A percentile compares a stretch with the other conserved stretches of the same genome.
These are phyloP conservation scores for Aspergillus persii DNA, from an alignment of 2,329 filamentous ascomycete species.

Conservation along the genomic window DNA sequence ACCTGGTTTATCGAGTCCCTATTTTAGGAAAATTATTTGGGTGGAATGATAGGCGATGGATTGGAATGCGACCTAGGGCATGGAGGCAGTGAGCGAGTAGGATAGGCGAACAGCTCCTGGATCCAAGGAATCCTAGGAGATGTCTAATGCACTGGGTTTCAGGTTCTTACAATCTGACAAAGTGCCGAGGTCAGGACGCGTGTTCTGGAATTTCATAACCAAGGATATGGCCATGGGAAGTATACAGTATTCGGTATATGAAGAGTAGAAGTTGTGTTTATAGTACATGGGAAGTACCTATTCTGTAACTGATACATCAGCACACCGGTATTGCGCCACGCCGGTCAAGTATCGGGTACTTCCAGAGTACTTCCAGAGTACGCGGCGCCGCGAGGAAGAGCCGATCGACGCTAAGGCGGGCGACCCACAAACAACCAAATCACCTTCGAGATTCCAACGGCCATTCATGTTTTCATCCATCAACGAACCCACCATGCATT, in stretches of 20 bases:
- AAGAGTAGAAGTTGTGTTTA: too few relatives aligned
- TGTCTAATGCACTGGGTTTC: background rate
- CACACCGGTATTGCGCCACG: background rate
- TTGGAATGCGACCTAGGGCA: background rate
- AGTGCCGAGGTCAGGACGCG: slow-evolving; percentile 16
- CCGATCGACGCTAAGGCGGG: background rate
- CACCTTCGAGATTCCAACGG: background rate
- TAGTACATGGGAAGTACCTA: background rate
- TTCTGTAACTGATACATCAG: background rate
- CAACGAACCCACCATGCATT: background rate
- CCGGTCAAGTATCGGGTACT: background rate
- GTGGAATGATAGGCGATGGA: background rate
- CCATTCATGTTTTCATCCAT: background rate
- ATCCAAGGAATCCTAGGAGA: background rate
- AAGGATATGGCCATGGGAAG: background rate
- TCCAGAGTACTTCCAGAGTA: background rate
- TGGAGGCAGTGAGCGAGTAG: background rate
- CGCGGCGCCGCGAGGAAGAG: background rate
- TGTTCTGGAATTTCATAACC: slow-evolving; percentile 21
- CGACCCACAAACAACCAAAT: background rate
- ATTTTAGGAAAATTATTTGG: background rate
- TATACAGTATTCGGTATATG: too few relatives aligned
- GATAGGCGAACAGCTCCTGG: too few relatives aligned
- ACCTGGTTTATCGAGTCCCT: too few relatives aligned
- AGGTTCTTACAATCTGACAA: background rate